phyloP scores from a whole-genome alignment of 495 filamentous ascomycete genomes.

The Tuber aestivum region DNA sequence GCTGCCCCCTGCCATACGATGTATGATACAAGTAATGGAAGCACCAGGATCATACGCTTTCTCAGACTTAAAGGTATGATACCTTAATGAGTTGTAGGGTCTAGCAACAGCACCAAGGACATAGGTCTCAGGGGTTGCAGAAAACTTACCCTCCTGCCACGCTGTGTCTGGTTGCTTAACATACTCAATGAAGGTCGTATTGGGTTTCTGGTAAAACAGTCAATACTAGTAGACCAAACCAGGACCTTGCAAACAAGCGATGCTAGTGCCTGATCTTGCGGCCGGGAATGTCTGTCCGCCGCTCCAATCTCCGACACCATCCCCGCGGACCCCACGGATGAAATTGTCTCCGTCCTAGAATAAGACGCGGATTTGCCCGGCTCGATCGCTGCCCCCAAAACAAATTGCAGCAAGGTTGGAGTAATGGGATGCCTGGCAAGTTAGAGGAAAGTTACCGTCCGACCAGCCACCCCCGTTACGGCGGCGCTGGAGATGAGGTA shows the following conservation, averaged over 20 bases:
- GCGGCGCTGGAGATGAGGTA: constrained; percentile 6
- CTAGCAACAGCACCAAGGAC: not conserved
- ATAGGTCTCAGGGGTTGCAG: too few relatives aligned
- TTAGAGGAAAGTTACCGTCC: constrained; percentile 16
- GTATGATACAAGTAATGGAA: not conserved
- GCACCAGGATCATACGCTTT: not conserved
- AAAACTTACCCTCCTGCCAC: constrained; percentile 14
- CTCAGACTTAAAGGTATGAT: constrained; percentile 10
- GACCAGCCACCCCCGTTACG: constrained; percentile 12
- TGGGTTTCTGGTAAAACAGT: constrained; percentile 14
- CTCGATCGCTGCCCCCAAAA: not conserved
- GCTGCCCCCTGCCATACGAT: constrained; percentile 5
- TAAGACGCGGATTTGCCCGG: constrained; percentile 19
- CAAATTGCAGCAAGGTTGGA: constrained; percentile 15
- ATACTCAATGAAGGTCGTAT: constrained; percentile 5
- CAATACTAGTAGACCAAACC: not conserved
- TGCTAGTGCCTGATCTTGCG: constrained; percentile 11
- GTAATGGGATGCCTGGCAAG: constrained; percentile 13
- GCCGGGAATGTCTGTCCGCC: constrained; percentile 8
- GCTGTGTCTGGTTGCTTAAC: not conserved
- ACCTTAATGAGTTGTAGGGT: not conserved
- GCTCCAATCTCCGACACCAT: constrained; percentile 12
- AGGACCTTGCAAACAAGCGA: not conserved
- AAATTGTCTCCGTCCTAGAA: constrained; percentile 18
- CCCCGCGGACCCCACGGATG: constrained; percentile 11